These are phyloP conservation scores for Citrullus mucosospermus DNA, from an alignment of 306 rosid genomes.

Conservation along the genomic window DNA sequence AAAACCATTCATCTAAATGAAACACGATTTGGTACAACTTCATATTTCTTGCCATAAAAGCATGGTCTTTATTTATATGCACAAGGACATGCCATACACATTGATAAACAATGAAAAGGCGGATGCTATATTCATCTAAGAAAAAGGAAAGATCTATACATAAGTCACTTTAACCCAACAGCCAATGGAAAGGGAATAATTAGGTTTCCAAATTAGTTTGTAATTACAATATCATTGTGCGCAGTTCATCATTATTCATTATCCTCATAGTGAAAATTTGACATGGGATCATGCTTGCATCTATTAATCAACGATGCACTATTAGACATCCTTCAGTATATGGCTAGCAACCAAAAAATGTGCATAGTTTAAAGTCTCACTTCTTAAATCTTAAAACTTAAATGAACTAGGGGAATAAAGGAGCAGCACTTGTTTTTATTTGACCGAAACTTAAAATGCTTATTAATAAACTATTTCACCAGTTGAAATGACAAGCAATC, in stretches of 20 bases:
- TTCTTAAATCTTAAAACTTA: background rate
- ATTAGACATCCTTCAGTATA: background rate
- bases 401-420: background rate
- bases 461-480: background rate
- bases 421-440: background rate
- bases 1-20: background rate
- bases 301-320: no score
- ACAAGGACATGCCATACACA: background rate
- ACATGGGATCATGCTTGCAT: background rate
- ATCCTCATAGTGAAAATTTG: background rate
- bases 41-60: background rate
- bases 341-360: background rate
- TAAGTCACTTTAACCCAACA: background rate
- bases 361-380: background rate
- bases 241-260: background rate
- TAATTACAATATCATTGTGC: background rate
- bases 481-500: background rate
- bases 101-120: background rate
- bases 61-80: background rate
- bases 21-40: background rate
- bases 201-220: background rate
- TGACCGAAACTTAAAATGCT: no score
- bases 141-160: background rate
- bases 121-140: background rate
- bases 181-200: background rate